Conservation (phyloP, 768 basidiomycete species). For the Crepidotus variabilis region DNA sequence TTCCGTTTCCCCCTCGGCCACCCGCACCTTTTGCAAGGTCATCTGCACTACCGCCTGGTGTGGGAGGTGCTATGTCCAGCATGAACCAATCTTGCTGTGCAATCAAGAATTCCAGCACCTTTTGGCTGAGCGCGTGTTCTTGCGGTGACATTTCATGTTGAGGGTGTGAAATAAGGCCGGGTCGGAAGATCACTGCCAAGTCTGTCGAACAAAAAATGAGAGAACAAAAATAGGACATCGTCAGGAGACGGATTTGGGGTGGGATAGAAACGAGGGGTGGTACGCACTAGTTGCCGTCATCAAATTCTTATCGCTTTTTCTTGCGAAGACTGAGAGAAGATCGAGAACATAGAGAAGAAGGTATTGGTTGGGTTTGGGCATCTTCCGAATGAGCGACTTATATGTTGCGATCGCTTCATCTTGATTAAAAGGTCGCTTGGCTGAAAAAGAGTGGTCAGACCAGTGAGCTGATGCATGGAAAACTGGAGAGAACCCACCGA, state of each 20-base stretch:
- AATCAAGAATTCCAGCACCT: conserved; percentile 92
- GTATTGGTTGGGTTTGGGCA: conserved; percentile 91
- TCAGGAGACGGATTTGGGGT: conserved; percentile 1
- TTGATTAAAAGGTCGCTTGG: conserved; percentile 63
- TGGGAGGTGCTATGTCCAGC: conserved; percentile 76
- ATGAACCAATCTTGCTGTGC: conserved; percentile 96
- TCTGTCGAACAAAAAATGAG: conserved; percentile 41
- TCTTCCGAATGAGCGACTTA: conserved; percentile 75
- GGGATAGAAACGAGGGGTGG: background rate
- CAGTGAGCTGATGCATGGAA: background rate
- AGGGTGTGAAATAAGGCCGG: conserved; percentile 89
- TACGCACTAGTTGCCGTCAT: conserved; percentile 92
- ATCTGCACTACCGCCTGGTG: conserved; percentile 7
- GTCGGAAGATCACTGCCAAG: conserved; percentile 95
- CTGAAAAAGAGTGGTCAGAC: conserved; percentile 29
- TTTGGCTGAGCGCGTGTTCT: conserved; percentile 85
- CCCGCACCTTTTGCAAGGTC: conserved; percentile 8
- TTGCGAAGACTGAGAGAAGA: conserved; percentile 90
- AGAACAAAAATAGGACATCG: background rate
- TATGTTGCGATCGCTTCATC: conserved; percentile 76
- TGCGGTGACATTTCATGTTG: conserved; percentile 80
- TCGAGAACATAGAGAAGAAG: conserved; percentile 97
- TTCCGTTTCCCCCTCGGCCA: conserved; percentile 5
- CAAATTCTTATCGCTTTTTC: conserved; percentile 86
- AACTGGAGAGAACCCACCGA: conserved; percentile 40